Percentiles rank a stretch among this genome's conserved stretches.
Evolutionary conservation across 805 yeast species (phyloP).

Genomic region (Metschnikowia picachoensis): DNA sequence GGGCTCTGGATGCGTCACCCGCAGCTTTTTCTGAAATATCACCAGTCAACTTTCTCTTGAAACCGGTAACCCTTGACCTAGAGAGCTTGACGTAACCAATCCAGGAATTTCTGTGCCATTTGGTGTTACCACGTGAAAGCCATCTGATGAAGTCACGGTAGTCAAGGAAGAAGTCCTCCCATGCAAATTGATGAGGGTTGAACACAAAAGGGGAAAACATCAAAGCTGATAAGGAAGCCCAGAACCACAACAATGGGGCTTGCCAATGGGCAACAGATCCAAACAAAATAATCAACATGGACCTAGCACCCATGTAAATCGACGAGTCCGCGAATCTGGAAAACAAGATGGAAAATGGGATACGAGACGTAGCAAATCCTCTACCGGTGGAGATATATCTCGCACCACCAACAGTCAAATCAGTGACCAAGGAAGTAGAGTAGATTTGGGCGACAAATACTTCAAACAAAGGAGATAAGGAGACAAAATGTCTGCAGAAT

Average conservation of each 20-base stretch:
- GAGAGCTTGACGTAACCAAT: slow-evolving; percentile 75
- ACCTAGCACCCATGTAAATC: slow-evolving; percentile 80
- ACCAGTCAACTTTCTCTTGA: slow-evolving; percentile 66
- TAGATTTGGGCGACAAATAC: slow-evolving; percentile 76
- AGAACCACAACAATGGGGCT: slow-evolving; percentile 57
- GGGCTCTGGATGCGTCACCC: slow-evolving; percentile 72
- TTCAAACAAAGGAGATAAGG: slow-evolving; percentile 75
- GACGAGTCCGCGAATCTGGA: slow-evolving; percentile 65
- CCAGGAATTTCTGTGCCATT: slow-evolving; percentile 89
- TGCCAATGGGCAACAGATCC: slow-evolving; percentile 64
- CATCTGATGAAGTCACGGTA: slow-evolving; percentile 52
- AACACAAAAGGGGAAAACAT: slow-evolving; percentile 69
- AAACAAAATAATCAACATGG: slow-evolving; percentile 60
- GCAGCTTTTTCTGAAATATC: slow-evolving; percentile 67
- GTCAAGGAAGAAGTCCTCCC: slow-evolving; percentile 67
- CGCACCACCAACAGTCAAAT: slow-evolving; percentile 76
- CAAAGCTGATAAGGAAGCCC: slow-evolving; percentile 65
- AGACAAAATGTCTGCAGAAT: slow-evolving; percentile 60
- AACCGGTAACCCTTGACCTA: slow-evolving; percentile 90
- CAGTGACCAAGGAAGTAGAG: slow-evolving; percentile 64
- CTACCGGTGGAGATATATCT: slow-evolving; percentile 79
- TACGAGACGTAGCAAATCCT: slow-evolving; percentile 74
- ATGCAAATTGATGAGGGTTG: slow-evolving; percentile 74
- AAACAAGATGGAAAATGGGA: slow-evolving; percentile 61
- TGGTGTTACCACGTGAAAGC: slow-evolving; percentile 81